Base-by-base conservation (phyloP, 495 filamentous ascomycete genomes). In the Trichoderma erinaceum region DNA sequence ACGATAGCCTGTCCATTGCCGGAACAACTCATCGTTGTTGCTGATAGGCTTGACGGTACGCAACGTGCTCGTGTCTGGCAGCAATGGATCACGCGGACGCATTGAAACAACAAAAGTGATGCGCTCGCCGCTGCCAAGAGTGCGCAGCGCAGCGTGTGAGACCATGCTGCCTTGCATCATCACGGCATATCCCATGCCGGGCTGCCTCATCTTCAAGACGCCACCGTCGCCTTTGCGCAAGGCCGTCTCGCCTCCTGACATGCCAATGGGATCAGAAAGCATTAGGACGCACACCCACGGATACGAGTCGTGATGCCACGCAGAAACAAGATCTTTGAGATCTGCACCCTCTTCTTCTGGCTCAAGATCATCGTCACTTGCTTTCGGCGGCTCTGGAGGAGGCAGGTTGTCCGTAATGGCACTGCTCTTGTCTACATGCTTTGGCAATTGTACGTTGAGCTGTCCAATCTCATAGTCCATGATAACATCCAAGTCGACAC, bases 281-380 rank as follows among this genome's bases (percentile, higher is more conserved):
- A 91, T 91, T 16, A 87, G 81, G 48, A 92, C 88, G 71, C 89
- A 91, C 25, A 92, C 89, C 69, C 91, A 91, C 0, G 89, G 89
- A 72, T 91, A 91, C 70, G 86, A 88, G 71, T 92, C 89, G 41
- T 78, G 86, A 75, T 92, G 88, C 89, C 89, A 91, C 67, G 84
- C 87, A 29, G 90, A 87, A 64, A 91, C 86, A 29, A 76, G 74
- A 73, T 86, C 82, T 65, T 89, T 84, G 67, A 27, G 23, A 32
- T 63, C 56, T 21, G 21, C 29, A 16, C 56, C 56, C 43, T 46
- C 43, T 46, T 46, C 43, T 16, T 46, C 18, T 18, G 43, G 12
- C 18, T 16, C 43, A 46, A 18, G 3, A 18, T 46, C 43, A 18
- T 46, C 12, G 18, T 18, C 18, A 46, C 43, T 46, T 18, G 43